Base-by-base conservation (phyloP, 192 early-diverging fungal species). In the Linnemannia exigua region DNA sequence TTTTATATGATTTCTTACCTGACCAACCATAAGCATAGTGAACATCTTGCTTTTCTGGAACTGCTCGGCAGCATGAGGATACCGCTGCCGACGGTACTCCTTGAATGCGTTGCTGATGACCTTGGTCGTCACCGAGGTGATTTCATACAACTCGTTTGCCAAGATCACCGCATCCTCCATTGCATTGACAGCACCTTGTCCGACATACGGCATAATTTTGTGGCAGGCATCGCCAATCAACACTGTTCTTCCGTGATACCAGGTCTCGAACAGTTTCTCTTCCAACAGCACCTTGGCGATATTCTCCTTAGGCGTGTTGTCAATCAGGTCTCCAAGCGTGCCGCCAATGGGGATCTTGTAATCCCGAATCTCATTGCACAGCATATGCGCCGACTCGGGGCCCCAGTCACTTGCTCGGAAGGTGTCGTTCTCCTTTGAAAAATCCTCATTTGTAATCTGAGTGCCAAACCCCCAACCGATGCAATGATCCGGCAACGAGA, bases 401-500 rank as follows among this genome's bases (percentile, higher is more conserved):
- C 72, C 79, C 79, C 79, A 80, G 17, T 73, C 79, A 8, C 72
- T 35, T 35, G 51, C 50, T 0, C 51, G 51, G 48, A 52, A 58
- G 28, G 38, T 72, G 58, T 63, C 70, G 58, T 54, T 31, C 6
- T 17, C 71, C 51, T 19, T 47, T 67, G 58, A 31, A 47, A 47
- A 25, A 33, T 19, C 36, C n/a, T 46, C 50, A 35, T 33, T 74
- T 35, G 11, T 69, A 35, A 50, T 68, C 47, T 72, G 63, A 19
- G 51, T 80, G 0, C 73, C 79, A 36, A 72, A 52, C 19, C 51
- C 48, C 79, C 79, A 80, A 3, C 79, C 73, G 71, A 72, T 28
- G 0, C 54, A 68, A 50, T 80, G 74, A 4, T 74, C 51, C 20
- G 51, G 51, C 51, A 52, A n/a, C 0, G 51, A 52, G 14, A n/a